Evolutionary conservation across 441 rosid species (phyloP), one percentile per base, ranked within the genome.

Genomic region (Gossypium davidsonii): DNA sequence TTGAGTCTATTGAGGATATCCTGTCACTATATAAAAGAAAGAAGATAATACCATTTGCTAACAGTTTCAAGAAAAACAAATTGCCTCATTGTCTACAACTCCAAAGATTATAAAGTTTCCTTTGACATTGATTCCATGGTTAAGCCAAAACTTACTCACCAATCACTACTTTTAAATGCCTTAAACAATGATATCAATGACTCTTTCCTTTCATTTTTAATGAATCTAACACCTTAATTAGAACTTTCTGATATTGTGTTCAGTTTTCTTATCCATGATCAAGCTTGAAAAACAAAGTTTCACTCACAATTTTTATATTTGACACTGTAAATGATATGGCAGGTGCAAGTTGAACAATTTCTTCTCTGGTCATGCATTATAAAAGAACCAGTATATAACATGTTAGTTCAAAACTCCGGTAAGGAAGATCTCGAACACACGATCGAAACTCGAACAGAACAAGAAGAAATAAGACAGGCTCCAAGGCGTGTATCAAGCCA

Each of bases 1-100:
- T 83, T 67, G 93, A 83, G 77, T 87, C 78, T 63, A 77, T 58
- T 17, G 98, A 88, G 14, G 99, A 89, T 72, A 96, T 82, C 88
- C 99, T 96, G 87, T 76, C 77, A 85, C 62, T 28, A 57, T 67
- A 66, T 23, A 26, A 63, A 73, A 53, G 75, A 65, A 44, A 70
- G 59, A 63, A 67, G 53, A 49, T 34, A 53, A 48, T 31, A 71
- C 31, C 20, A 46, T 61, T 44, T 61, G 34, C 34, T 46, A 53
- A 49, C 74, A 71, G 17, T 25, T 18, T 60, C 46, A 15, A 49
- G 64, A 26, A 42, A 67, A 62, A 28, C 23, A 70, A 1, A 53
- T 28, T 69, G 52, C 56, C 48, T 64, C 51, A 20, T n/a, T 3
- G 44, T 31, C 23, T 49, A 23, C 57, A 56, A 52, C 12, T 11